Conservation (phyloP, 2,329 filamentous ascomycete species). For the Clarireedia monteithiana region DNA sequence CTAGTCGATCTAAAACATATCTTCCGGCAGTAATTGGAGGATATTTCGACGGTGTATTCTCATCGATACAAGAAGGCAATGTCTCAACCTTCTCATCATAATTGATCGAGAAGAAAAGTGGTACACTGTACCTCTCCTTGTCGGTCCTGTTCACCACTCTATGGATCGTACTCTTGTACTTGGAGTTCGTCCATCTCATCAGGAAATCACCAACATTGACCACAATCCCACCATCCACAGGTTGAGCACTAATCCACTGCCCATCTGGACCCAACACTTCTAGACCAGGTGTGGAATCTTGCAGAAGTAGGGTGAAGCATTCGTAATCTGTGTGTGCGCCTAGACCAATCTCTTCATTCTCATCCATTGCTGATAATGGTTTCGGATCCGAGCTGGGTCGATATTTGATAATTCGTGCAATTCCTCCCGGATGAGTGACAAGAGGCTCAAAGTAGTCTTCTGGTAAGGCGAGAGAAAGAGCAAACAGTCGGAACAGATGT, state of each 20-base stretch:
- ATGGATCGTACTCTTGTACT: slow-evolving; percentile 46
- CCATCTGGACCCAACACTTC: slow-evolving; percentile 41
- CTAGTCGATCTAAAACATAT: slow-evolving; percentile 26
- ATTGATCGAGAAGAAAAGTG: slow-evolving; percentile 41
- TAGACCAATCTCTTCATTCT: slow-evolving; percentile 26
- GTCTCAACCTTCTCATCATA: slow-evolving; percentile 28
- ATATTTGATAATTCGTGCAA: slow-evolving; percentile 42
- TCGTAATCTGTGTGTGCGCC: slow-evolving; percentile 50
- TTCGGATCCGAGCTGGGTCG: slow-evolving; percentile 33
- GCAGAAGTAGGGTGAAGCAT: slow-evolving; percentile 47
- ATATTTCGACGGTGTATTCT: slow-evolving; percentile 23
- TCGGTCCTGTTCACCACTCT: slow-evolving; percentile 46
- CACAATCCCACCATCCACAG: slow-evolving; percentile 39
- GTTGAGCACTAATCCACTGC: slow-evolving; percentile 38
- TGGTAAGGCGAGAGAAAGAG: slow-evolving; percentile 35
- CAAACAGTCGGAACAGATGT: slow-evolving; percentile 30
- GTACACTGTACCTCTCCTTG: slow-evolving; percentile 46
- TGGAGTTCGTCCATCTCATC: slow-evolving; percentile 41
- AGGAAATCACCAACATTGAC: slow-evolving; percentile 46
- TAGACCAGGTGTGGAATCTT: slow-evolving; percentile 42
- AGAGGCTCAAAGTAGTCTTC: slow-evolving; percentile 34
- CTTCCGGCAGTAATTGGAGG: slow-evolving; percentile 25
- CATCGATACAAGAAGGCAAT: slow-evolving; percentile 23
- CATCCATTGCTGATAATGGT: slow-evolving; percentile 22
- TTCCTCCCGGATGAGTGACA: slow-evolving; percentile 36